Evolutionary conservation across 2,329 filamentous ascomycete genomes (phyloP), one percentile per base, ranked within the genome.

Genomic region (Fusarium euwallaceae): DNA sequence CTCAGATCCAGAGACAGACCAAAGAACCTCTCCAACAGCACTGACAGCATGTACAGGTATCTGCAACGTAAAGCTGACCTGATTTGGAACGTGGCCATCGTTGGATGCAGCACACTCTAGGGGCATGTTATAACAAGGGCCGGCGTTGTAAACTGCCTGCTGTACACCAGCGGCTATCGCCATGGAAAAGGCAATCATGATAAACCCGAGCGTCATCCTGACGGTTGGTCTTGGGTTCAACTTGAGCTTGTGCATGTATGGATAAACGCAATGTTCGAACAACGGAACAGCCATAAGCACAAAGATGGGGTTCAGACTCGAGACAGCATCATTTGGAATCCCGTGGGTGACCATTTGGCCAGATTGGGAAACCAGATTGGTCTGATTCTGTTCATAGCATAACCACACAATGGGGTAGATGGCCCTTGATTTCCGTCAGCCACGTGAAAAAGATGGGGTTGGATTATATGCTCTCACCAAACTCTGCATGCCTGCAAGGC

Each of bases 171-270:
- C 20, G 4, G 56, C 56, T 39, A 60, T 39, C 12, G 56, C 56
- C 56, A 60, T 60, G 11, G 56, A 60, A 10, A 60, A 37, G 11
- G 56, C 56, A 41, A 60, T 60, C 56, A 60, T 60, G 36, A 60
- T 16, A 9, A 60, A 60, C 0, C 56, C 56, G 2, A 60, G 56
- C 2, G 56, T 41, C 56, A 60, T 60, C 36, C 56, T 37, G 16
- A 60, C 36, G 3, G 56, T 60, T 41, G 56, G 56, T 2, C 56
- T 36, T 17, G 56, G 56, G 36, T 60, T 41, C 0, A 60, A 4
- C 36, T 39, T 60, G 17, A 60, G 56, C 17, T 60, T 60, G 36
- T 60, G 36, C 56, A 60, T 60, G 36, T 60, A 60, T 2, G 56
- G 56, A 27, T 60, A 60, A 4, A 60, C 56, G 22, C 56, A 60